Conservation (phyloP, 2,329 filamentous ascomycete species). For the Exophiala aquamarina region DNA sequence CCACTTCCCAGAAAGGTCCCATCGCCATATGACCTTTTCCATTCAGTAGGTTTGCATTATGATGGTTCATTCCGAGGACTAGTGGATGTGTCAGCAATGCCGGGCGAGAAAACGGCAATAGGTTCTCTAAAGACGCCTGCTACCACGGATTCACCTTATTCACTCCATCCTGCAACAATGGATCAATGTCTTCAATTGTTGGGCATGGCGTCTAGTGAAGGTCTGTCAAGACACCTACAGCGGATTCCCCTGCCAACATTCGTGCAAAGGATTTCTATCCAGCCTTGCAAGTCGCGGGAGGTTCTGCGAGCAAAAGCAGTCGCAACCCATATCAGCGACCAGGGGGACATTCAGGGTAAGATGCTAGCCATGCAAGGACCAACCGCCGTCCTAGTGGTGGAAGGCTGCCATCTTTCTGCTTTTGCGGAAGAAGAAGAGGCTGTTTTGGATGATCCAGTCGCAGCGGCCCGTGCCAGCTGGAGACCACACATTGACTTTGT, state of each 20-base stretch:
- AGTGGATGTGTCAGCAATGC: neutral
- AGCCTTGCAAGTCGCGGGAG: too few relatives aligned
- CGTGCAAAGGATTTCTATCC: too few relatives aligned
- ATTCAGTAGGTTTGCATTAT: neutral
- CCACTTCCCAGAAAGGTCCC: too few relatives aligned
- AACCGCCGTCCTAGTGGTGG: neutral
- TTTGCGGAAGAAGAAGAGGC: neutral
- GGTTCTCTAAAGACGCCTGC: neutral
- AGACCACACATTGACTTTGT: constrained; percentile 10
- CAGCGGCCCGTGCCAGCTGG: constrained; percentile 5
- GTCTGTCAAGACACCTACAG: constrained; percentile 3
- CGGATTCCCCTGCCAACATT: constrained; percentile 3
- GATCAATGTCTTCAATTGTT: constrained; percentile 6
- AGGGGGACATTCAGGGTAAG: constrained; percentile 2
- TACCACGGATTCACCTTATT: constrained; percentile 1
- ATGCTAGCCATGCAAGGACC: constrained; percentile 7
- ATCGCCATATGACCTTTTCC: neutral
- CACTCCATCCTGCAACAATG: constrained; percentile 5
- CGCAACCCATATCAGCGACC: neutral
- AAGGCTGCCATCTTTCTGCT: constrained; percentile 3
- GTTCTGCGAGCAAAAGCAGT: neutral
- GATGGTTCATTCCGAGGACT: neutral
- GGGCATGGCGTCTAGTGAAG: constrained; percentile 3
- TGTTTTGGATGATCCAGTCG: constrained; percentile 1
- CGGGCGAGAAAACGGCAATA: neutral